These are phyloP conservation scores for Calycina herbarum DNA, from an alignment of 2,329 filamentous ascomycete genomes.

Conservation along the genomic window DNA sequence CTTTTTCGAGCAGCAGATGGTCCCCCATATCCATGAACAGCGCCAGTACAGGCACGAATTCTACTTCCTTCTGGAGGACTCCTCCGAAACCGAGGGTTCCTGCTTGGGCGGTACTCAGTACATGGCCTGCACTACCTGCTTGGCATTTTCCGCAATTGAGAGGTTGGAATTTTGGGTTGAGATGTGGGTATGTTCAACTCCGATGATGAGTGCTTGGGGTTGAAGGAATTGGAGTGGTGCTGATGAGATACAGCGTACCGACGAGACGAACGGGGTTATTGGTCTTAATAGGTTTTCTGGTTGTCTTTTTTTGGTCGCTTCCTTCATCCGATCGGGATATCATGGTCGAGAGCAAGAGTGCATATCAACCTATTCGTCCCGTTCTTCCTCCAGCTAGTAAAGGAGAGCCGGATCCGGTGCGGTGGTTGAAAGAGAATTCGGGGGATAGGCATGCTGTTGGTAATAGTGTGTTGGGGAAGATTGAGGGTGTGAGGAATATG, in stretches of 20 bases:
- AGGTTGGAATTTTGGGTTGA: no score
- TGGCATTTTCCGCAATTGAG: no score
- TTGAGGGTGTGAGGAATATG: neutral
- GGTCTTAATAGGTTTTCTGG: neutral
- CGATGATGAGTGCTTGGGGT: neutral
- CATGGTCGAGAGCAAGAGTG: neutral
- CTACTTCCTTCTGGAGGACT: conserved; percentile 28
- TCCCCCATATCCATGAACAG: conserved; percentile 17
- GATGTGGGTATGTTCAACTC: no score
- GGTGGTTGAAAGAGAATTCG: conserved; percentile 40
- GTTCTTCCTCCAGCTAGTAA: conserved; percentile 15
- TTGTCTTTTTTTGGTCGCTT: no score
- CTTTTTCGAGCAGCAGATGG: conserved; percentile 25
- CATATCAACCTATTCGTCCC: conserved; percentile 19
- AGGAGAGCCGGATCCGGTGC: conserved; percentile 32
- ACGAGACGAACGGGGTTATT: neutral
- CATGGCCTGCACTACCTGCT: no score
- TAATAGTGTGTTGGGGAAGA: neutral
- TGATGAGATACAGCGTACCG: neutral
- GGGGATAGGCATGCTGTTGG: conserved; percentile 36
- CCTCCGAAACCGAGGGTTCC: conserved; percentile 24
- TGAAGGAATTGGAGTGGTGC: neutral
- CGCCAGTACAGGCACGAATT: conserved; percentile 20
- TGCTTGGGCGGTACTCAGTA: no score
- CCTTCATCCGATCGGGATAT: neutral